Evolutionary conservation across 345 rosid species (phyloP).

Genomic region (Capsella bursapastoris): DNA sequence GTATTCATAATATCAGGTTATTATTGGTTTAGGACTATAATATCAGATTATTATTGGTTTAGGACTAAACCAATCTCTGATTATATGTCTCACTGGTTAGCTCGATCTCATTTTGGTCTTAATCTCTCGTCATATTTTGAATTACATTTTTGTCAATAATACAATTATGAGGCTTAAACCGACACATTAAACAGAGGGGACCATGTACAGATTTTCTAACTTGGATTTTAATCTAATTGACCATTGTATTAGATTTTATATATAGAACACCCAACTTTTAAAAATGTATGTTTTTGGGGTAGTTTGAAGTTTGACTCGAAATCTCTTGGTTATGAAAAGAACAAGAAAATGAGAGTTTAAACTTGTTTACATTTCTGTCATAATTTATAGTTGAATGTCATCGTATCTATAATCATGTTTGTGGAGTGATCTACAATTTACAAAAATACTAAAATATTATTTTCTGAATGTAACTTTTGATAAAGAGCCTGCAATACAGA

Average conservation of each 20-base stretch:
- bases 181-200: slow-evolving; percentile 4
- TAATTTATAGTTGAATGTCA: no score
- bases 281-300: no score
- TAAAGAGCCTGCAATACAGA: neutral
- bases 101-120: neutral
- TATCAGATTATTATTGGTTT: neutral
- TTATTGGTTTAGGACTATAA: neutral
- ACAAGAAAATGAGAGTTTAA: no score
- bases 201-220: neutral
- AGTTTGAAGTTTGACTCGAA: no score
- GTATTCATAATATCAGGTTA: neutral
- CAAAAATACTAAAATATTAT: neutral
- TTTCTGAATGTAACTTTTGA: no score
- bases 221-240: neutral
- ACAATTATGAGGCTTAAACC: neutral
- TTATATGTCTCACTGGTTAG: neutral
- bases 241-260: neutral
- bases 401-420: neutral
- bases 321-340: no score
- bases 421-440: neutral
- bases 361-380: no score
- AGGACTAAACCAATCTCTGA: neutral
- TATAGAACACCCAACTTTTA: no score
- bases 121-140: neutral
- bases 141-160: neutral